Conservation (phyloP, 495 filamentous ascomycete genomes). For the Beverwykella pulmonaria region DNA sequence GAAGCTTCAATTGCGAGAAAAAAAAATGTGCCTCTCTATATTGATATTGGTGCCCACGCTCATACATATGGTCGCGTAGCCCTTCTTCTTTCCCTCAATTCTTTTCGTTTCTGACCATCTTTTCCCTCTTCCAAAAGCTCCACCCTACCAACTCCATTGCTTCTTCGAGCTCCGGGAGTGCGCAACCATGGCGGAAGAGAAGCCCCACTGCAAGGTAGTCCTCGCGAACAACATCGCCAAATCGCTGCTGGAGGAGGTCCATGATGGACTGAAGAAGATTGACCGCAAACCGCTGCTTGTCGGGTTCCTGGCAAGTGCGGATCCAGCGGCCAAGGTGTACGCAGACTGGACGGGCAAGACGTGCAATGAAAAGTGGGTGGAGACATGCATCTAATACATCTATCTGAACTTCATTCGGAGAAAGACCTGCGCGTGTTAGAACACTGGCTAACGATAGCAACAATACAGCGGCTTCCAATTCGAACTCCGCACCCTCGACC, state of each 20-base stretch:
- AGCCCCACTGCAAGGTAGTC: conserved; percentile 83
- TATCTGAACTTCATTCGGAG: too few relatives aligned
- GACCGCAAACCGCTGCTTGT: conserved; percentile 74
- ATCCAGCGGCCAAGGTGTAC: conserved; percentile 89
- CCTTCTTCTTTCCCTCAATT: not conserved
- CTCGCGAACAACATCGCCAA: conserved; percentile 82
- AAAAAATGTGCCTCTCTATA: not conserved
- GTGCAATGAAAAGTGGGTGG: conserved; percentile 84
- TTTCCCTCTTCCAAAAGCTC: too few relatives aligned
- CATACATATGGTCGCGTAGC: not conserved
- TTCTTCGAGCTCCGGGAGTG: too few relatives aligned
- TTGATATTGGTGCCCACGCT: not conserved
- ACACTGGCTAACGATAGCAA: too few relatives aligned
- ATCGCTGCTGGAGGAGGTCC: conserved; percentile 74
- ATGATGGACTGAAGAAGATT: conserved; percentile 67
- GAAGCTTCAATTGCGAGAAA: not conserved
- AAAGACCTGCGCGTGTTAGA: too few relatives aligned
- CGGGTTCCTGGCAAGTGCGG: conserved; percentile 87
- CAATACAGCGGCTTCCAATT: conserved; percentile 94
- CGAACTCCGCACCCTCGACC: conserved; percentile 76
- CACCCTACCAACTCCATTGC: too few relatives aligned
- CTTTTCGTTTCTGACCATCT: not conserved
- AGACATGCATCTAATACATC: too few relatives aligned
- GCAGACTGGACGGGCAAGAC: conserved; percentile 98
- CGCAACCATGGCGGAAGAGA: conserved; percentile 36